Conservation (phyloP, 1,139 yeast genomes). For the Nakaseomyces kungkrabaensis region DNA sequence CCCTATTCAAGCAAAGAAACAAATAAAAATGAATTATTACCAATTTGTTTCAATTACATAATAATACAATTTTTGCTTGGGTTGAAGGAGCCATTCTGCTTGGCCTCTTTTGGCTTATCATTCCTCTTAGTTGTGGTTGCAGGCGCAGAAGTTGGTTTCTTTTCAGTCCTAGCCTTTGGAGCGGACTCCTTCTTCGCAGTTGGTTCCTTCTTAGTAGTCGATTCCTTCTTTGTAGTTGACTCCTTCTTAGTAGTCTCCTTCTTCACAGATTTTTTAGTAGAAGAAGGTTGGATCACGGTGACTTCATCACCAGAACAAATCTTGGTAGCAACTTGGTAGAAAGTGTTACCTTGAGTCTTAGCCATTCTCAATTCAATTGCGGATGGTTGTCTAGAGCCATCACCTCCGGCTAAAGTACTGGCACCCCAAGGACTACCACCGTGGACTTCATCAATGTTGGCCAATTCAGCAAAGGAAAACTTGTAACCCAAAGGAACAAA, state of each 20-base stretch:
- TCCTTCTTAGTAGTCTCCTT: conserved; percentile 5
- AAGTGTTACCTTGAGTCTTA: conserved; percentile 51
- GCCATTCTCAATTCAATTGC: conserved; percentile 53
- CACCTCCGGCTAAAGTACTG: conserved; percentile 54
- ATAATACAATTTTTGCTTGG: conserved; percentile 2
- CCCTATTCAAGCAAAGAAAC: not conserved
- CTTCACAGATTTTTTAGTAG: conserved; percentile 4
- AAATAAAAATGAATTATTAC: not conserved
- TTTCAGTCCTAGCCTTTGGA: conserved; percentile 1
- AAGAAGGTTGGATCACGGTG: not conserved
- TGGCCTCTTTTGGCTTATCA: conserved; percentile 3
- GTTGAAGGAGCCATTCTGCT: not conserved
- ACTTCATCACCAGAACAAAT: not conserved
- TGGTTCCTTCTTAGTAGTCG: not conserved
- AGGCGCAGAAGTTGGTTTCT: conserved; percentile 3
- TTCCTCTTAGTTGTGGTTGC: conserved; percentile 2
- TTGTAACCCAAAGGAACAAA: conserved; percentile 55
- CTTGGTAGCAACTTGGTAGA: conserved; percentile 37
- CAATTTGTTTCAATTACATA: not conserved
- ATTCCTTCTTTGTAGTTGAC: conserved; percentile 4
- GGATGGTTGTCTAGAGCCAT: conserved; percentile 56
- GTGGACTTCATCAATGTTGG: conserved; percentile 50
- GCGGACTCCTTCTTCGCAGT: conserved; percentile 6
- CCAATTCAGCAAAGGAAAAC: conserved; percentile 39
- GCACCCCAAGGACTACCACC: conserved; percentile 76